Evolutionary conservation across 1,284 basidiomycete genomes (phyloP).

Genomic region (Rhizopogon parksii): DNA sequence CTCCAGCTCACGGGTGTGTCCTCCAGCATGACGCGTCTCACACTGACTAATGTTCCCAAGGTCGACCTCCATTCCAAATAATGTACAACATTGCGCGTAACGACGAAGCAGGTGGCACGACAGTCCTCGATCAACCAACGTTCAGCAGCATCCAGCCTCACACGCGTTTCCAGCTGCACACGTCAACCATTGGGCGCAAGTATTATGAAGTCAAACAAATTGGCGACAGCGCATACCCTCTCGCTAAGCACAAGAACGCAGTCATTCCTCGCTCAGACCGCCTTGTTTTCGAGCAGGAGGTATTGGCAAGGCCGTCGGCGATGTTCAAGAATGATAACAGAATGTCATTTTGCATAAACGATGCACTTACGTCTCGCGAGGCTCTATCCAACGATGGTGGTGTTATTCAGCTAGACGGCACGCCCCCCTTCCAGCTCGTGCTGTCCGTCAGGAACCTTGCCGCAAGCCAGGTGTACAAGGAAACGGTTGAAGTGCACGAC

Average conservation of each 20-base stretch:
- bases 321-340: slow-evolving; percentile 65
- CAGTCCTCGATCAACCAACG: slow-evolving; percentile 61
- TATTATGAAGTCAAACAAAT: slow-evolving; percentile 87
- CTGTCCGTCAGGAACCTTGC: slow-evolving; percentile 73
- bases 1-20: slow-evolving; percentile 67
- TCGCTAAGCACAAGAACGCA: slow-evolving; percentile 52
- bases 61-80: slow-evolving; percentile 81
- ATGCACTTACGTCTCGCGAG: slow-evolving; percentile 52
- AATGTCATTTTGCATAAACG: slow-evolving; percentile 72
- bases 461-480: slow-evolving; percentile 54
- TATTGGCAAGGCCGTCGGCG: slow-evolving; percentile 70
- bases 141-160: slow-evolving; percentile 83
- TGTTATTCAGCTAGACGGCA: slow-evolving; percentile 59
- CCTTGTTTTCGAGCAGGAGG: slow-evolving; percentile 78
- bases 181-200: slow-evolving; percentile 72
- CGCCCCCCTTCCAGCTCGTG: slow-evolving; percentile 81
- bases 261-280: slow-evolving; percentile 58
- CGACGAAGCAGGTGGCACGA: slow-evolving; percentile 52
- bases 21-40: neutral
- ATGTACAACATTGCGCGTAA: slow-evolving; percentile 72
- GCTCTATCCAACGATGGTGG: slow-evolving; percentile 50
- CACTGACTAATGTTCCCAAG: slow-evolving; percentile 29
- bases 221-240: slow-evolving; percentile 82
- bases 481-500: slow-evolving; percentile 53
- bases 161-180: slow-evolving; percentile 81